phyloP scores from a whole-genome alignment of 2,329 filamentous ascomycete genomes.

The Talaromyces sp. region DNA sequence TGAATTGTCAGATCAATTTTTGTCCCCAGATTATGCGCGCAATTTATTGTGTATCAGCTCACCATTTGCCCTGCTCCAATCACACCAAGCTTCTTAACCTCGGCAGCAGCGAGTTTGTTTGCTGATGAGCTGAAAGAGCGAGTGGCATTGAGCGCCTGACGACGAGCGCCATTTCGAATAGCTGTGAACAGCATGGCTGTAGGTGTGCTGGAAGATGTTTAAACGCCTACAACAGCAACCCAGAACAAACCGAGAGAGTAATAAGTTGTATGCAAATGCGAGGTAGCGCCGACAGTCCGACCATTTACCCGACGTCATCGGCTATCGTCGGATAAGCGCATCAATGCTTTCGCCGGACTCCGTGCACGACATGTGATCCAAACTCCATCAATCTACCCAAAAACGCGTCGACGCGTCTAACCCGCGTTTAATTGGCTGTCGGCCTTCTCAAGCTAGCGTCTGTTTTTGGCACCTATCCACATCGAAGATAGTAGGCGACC shows the following conservation, averaged over 20 bases:
- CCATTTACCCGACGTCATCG: constrained; percentile 28
- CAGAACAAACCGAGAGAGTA: background rate
- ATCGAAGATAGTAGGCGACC: background rate
- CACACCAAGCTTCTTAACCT: constrained; percentile 85
- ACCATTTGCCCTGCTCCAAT: constrained; percentile 97
- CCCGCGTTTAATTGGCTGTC: constrained; percentile 26
- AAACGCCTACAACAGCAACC: background rate
- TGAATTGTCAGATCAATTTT: constrained; percentile 1
- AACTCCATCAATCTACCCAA: constrained; percentile 4
- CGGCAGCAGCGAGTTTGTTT: constrained; percentile 58
- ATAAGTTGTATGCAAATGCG: background rate
- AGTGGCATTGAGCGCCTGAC: constrained; percentile 33
- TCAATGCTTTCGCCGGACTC: constrained; percentile 8
- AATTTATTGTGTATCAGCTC: constrained; percentile 25
- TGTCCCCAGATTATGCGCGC: background rate
- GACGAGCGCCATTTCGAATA: constrained; percentile 29
- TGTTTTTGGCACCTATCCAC: background rate
- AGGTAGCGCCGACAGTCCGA: background rate
- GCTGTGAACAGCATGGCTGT: constrained; percentile 36
- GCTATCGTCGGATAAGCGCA: constrained; percentile 28
- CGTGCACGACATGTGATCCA: constrained; percentile 9
- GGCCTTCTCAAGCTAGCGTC: background rate
- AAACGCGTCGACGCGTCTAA: constrained; percentile 30
- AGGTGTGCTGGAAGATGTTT: background rate
- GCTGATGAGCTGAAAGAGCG: constrained; percentile 69